These are phyloP conservation scores for Fragilaria radians DNA, from an alignment of 108 stramenopile species.

Conservation along the genomic window DNA sequence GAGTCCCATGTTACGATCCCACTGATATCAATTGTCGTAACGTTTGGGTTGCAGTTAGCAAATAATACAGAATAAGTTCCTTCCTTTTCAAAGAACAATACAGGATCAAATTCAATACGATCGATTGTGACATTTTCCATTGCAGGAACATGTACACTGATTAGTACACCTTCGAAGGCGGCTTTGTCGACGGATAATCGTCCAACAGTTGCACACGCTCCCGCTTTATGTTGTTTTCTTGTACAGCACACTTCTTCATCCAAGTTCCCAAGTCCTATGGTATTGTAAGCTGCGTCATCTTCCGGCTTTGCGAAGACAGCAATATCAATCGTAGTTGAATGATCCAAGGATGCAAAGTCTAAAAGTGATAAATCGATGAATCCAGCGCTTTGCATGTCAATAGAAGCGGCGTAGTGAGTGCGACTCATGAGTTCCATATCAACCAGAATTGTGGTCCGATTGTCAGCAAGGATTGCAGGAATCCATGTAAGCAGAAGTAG, in stretches of 20 bases:
- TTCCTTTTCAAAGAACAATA: not conserved
- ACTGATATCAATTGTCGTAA: not conserved
- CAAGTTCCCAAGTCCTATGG: not conserved
- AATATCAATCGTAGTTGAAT: not conserved
- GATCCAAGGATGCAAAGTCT: not conserved
- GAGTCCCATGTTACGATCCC: not conserved
- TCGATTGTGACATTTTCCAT: not conserved
- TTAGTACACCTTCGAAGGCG: not conserved
- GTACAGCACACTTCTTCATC: not conserved
- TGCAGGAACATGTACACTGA: not conserved
- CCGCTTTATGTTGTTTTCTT: not conserved
- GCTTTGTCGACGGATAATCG: not conserved
- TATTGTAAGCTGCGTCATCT: not conserved
- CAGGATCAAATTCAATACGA: not conserved
- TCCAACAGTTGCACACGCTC: not conserved
- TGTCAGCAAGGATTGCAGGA: not conserved
- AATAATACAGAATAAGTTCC: not conserved
- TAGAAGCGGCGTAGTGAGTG: not conserved
- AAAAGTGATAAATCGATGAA: not conserved
- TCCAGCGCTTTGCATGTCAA: not conserved
- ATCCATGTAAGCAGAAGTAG: not conserved
- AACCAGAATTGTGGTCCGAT: not conserved
- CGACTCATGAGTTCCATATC: not conserved
- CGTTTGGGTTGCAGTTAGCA: not conserved
- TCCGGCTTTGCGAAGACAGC: not conserved